Evolutionary conservation across 108 stramenopile species (phyloP), one percentile per base, ranked within the genome.

Genomic region (Nitzschia sp.): DNA sequence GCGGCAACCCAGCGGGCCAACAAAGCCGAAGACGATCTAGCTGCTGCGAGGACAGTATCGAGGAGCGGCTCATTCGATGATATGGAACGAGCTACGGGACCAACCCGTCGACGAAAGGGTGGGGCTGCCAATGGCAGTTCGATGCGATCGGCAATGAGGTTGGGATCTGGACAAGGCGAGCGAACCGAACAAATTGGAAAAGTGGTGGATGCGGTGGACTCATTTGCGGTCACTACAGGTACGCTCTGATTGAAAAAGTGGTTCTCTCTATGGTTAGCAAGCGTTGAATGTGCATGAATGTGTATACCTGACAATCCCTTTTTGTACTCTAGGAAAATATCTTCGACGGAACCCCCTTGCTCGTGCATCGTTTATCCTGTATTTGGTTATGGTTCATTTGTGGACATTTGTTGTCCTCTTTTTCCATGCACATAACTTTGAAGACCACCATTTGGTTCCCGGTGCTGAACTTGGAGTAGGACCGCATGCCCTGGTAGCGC

Each of bases 331-430:
- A 69, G 85, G 85, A 39, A 83, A 76, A 24, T 88, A 87, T 53
- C 77, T 93, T 24, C 76, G 92, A 37, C 43, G 71, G 53, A 85
- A 90, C 69, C 87, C 92, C 10, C 41, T 93, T 10, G 88, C 89
- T 11, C 69, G 92, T 29, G 73, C 82, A 10, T 80, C 67, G 39
- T 93, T 93, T 64, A 75, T 93, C 51, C n/a, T 82, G 20, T 93
- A 93, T 50, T 52, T 93, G 29, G 38, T 86, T 6, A 54, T 90
- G 50, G 67, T 93, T 21, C 92, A 93, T 61, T 21, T 80, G 20
- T 93, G 92, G 92, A 86, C 92, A 29, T 90, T 93, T 70, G 79
- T 84, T 41, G 51, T 93, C 44, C 57, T 93, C 22, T 83, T 93
- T 40, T 87, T 90, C 53, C 92, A 93, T 70, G 87, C 89, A 20